Evolutionary conservation across 805 yeast genomes (phyloP).

Genomic region (Kodamaea nitidulidarum): DNA sequence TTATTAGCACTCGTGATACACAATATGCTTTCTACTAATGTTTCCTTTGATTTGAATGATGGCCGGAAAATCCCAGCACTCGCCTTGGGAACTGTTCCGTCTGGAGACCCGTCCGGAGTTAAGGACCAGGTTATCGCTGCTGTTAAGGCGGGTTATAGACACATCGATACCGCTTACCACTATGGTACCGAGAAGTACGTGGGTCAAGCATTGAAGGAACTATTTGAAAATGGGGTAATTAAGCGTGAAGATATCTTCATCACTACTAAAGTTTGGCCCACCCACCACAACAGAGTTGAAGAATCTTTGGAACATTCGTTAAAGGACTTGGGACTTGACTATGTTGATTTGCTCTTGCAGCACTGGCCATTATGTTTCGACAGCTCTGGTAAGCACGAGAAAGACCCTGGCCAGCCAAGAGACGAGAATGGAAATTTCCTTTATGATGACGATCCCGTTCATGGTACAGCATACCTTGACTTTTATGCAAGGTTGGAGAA

Average conservation of each 20-base stretch:
- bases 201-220: constrained; percentile 44
- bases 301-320: constrained; percentile 41
- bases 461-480: constrained; percentile 28
- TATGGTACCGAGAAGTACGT: constrained; percentile 43
- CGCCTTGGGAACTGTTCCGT: constrained; percentile 54
- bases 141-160: constrained; percentile 44
- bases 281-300: constrained; percentile 37
- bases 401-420: constrained; percentile 29
- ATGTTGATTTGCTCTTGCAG: constrained; percentile 44
- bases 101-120: constrained; percentile 28
- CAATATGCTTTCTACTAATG: constrained; percentile 28
- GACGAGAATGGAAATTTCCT: constrained; percentile 33
- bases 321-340: constrained; percentile 38
- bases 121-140: constrained; percentile 34
- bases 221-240: constrained; percentile 44
- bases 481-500: constrained; percentile 29
- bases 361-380: constrained; percentile 50
- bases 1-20: no score
- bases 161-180: constrained; percentile 51
- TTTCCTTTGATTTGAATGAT: constrained; percentile 47
- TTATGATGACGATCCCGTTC: constrained; percentile 33
- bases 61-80: constrained; percentile 61
- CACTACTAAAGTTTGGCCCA: constrained; percentile 43
- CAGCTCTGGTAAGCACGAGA: constrained; percentile 26
- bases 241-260: constrained; percentile 44